phyloP scores from a whole-genome alignment of 208 protist genomes.

The Leishmania tropica region DNA sequence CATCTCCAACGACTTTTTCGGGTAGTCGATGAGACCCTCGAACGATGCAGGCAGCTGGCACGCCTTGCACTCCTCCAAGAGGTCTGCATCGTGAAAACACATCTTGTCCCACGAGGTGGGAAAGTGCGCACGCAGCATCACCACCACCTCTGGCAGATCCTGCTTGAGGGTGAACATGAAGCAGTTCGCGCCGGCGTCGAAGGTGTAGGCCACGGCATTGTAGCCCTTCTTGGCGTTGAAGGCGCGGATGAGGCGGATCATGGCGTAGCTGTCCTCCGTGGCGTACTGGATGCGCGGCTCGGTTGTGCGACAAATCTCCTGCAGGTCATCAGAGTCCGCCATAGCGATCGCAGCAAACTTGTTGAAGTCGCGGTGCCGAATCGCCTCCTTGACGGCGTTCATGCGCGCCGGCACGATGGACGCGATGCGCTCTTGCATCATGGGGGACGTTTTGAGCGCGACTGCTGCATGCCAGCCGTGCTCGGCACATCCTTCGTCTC shows the following conservation, averaged over 20 bases:
- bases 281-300: slow-evolving; percentile 98
- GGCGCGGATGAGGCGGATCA: slow-evolving; percentile 94
- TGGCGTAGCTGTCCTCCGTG: slow-evolving; percentile 96
- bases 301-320: slow-evolving; percentile 97
- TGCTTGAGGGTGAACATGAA: slow-evolving; percentile 96
- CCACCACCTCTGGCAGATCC: slow-evolving; percentile 86
- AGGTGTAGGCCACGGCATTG: slow-evolving; percentile 97
- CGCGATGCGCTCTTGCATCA: slow-evolving; percentile 89
- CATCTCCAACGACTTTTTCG: slow-evolving; percentile 83
- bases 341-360: slow-evolving; percentile 94
- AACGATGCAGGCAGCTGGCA: slow-evolving; percentile 32
- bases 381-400: slow-evolving; percentile 90
- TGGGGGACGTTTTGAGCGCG: slow-evolving; percentile 89
- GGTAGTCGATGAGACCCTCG: slow-evolving; percentile 76
- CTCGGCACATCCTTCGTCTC: slow-evolving; percentile 96
- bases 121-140: slow-evolving; percentile 91
- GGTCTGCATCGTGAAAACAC: slow-evolving; percentile 64
- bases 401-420: slow-evolving; percentile 93
- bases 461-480: slow-evolving; percentile 97
- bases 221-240: slow-evolving; percentile 89
- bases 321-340: slow-evolving; percentile 98
- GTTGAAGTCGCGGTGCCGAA: slow-evolving; percentile 93
- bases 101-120: slow-evolving; percentile 75
- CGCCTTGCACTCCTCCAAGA: slow-evolving; percentile 55
- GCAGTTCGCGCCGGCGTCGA: slow-evolving; percentile 99